Evolutionary conservation across 2,329 filamentous ascomycete species (phyloP), one percentile per base, ranked within the genome.

Genomic region (Ascochyta viciae-villosae): DNA sequence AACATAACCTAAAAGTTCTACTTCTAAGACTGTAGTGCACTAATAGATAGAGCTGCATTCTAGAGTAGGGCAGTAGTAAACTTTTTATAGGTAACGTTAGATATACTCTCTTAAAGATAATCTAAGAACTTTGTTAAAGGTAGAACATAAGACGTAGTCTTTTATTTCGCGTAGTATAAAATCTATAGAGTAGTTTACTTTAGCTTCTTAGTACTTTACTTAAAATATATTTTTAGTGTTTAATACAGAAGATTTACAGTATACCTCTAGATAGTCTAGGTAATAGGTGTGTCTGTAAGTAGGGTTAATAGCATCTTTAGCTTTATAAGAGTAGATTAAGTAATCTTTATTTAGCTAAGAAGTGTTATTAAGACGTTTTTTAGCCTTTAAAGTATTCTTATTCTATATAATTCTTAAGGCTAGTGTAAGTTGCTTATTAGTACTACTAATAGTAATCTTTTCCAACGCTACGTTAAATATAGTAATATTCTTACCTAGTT

Each of bases 21-120:
- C 26, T 13, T 34, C 41, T 16, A 13, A 35, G 6, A 23, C n/a
- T 29, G 49, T 41, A 38, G 57, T 29, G 43, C 34, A 54, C 7
- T 79, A 76, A 59, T 82, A 83, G 9, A 81, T 62, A 16, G 74
- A 72, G 6, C 60, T 67, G 52, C 80, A 83, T 58, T 80, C 78
- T 0, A 78, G 72, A 0, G 77, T 79, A 2, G 78, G 76, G 48
- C 81, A 83, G 57, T 75, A 75, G 4, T 66, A 72, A 10, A n/a
- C n/a, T n/a, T n/a, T n/a, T n/a, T n/a, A n/a, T n/a, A 55, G 51
- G 22, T 43, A 44, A 12, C 52, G 51, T 35, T 49, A 40, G 16
- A 58, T 54, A 48, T 56, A 52, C 23, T 51, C 47, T 24, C 50
- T 29, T 26, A 61, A 58, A 12, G 59, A 61, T 6, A 31, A 39